phyloP scores from a whole-genome alignment of 257 asterid species.

The Thymus mandschuricus region DNA sequence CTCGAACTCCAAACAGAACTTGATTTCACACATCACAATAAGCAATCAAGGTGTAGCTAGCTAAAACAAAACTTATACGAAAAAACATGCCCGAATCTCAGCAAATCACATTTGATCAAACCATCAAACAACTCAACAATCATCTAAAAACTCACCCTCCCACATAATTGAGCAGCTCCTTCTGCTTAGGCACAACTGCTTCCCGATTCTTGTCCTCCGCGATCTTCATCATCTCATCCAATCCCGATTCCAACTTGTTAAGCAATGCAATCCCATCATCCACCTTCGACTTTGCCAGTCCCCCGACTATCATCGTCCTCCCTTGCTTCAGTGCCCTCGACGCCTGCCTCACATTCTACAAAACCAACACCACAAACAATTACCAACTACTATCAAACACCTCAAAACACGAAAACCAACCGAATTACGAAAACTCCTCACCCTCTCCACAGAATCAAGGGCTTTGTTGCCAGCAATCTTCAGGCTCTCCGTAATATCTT shows the following conservation, averaged over 20 bases:
- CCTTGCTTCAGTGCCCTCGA: constrained; percentile 83
- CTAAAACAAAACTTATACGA: not conserved
- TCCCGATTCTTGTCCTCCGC: constrained; percentile 80
- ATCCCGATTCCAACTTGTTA: constrained; percentile 78
- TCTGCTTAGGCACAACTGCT: constrained; percentile 87
- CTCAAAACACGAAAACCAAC: not conserved
- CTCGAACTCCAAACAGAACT: constrained; percentile 4
- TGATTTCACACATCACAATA: not conserved
- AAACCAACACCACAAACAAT: constrained; percentile 1
- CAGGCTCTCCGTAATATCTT: constrained; percentile 92
- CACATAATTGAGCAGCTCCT: constrained; percentile 90
- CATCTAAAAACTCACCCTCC: constrained; percentile 76
- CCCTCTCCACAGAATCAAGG: constrained; percentile 90
- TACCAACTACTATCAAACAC: not conserved
- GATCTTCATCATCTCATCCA: constrained; percentile 75
- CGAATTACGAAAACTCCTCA: constrained; percentile 42
- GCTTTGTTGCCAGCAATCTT: constrained; percentile 83
- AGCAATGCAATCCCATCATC: constrained; percentile 83
- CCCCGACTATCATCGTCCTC: constrained; percentile 70
- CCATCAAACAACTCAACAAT: not conserved
- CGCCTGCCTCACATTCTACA: constrained; percentile 86
- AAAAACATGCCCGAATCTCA: not conserved
- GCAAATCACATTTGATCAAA: constrained; percentile 3
- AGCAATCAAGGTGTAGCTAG: not conserved
- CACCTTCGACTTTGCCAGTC: constrained; percentile 80